Evolutionary conservation across 768 basidiomycete species (phyloP).

Genomic region (Boletus subparvulus): DNA sequence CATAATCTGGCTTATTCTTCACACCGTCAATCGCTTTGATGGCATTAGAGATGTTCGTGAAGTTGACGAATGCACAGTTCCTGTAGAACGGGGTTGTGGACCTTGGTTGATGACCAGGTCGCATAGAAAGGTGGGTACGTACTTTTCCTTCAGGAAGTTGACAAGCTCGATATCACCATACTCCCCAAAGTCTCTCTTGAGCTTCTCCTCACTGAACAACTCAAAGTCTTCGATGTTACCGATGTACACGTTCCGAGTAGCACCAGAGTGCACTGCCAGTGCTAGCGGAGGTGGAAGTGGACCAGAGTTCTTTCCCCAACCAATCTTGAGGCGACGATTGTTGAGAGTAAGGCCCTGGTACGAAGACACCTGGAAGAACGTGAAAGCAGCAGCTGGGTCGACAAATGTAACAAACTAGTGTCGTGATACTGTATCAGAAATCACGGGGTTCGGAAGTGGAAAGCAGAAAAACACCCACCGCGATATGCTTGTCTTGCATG

Average conservation of each 20-base stretch:
- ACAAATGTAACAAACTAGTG: constrained; percentile 92
- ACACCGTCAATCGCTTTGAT: constrained; percentile 98
- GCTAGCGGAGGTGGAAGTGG: constrained; percentile 81
- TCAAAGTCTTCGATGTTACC: constrained; percentile 97
- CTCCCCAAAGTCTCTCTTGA: constrained; percentile 92
- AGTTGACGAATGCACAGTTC: constrained; percentile 96
- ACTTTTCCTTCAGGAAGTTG: constrained; percentile 95
- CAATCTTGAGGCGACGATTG: constrained; percentile 92
- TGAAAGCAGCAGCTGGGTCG: constrained; percentile 88
- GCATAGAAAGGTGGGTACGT: constrained; percentile 39
- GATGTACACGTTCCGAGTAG: constrained; percentile 95
- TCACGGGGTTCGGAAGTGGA: not conserved
- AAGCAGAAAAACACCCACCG: constrained; percentile 51
- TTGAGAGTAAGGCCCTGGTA: constrained; percentile 89
- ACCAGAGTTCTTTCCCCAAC: constrained; percentile 97
- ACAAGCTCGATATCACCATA: constrained; percentile 97
- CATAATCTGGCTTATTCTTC: constrained; percentile 90
- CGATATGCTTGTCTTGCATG: constrained; percentile 97
- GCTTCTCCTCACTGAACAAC: constrained; percentile 81
- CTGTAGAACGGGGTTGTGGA: constrained; percentile 36
- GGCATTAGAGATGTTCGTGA: constrained; percentile 91
- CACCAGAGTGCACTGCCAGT: constrained; percentile 87
- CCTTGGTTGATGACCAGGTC: not conserved
- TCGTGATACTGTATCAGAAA: constrained; percentile 1
- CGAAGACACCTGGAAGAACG: constrained; percentile 91